A percentile compares a stretch with the other conserved stretches of the same genome.
These are phyloP conservation scores for Penicillium sp. DNA, from an alignment of 2,329 filamentous ascomycete species.

Conservation along the genomic window DNA sequence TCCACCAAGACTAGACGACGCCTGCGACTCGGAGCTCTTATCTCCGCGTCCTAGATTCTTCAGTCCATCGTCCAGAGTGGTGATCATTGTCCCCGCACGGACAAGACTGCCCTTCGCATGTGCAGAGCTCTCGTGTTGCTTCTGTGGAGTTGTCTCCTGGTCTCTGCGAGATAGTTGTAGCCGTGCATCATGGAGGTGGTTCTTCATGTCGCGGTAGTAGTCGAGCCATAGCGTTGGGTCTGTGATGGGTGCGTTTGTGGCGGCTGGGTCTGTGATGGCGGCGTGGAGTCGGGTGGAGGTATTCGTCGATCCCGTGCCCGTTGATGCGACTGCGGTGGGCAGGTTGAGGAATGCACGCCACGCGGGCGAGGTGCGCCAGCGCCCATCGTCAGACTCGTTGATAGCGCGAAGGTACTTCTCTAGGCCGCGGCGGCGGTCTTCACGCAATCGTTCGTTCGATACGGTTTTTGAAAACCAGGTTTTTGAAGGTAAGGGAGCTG, in stretches of 20 bases:
- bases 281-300: conserved; percentile 43
- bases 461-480: conserved; percentile 60
- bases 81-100: conserved; percentile 54
- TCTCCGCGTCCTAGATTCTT: conserved; percentile 36
- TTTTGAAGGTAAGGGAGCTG: conserved; percentile 56
- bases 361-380: conserved; percentile 56
- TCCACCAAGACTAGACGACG: conserved; percentile 55
- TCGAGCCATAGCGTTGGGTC: conserved; percentile 62
- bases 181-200: conserved; percentile 58
- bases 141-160: conserved; percentile 56
- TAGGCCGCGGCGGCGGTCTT: conserved; percentile 55
- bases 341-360: conserved; percentile 61
- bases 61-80: conserved; percentile 57
- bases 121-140: conserved; percentile 61
- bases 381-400: conserved; percentile 53
- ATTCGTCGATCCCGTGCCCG: conserved; percentile 24
- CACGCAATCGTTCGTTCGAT: conserved; percentile 55
- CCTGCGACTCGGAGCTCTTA: conserved; percentile 36
- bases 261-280: conserved; percentile 41
- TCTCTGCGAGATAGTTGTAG: conserved; percentile 59
- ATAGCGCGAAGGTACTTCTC: conserved; percentile 60
- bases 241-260: conserved; percentile 39
- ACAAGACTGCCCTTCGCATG: conserved; percentile 60
- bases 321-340: conserved; percentile 41
- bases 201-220: conserved; percentile 58